Evolutionary conservation across 2,329 filamentous ascomycete genomes (phyloP), one percentile per base, ranked within the genome.

Genomic region (Cladobotryum protrusum): DNA sequence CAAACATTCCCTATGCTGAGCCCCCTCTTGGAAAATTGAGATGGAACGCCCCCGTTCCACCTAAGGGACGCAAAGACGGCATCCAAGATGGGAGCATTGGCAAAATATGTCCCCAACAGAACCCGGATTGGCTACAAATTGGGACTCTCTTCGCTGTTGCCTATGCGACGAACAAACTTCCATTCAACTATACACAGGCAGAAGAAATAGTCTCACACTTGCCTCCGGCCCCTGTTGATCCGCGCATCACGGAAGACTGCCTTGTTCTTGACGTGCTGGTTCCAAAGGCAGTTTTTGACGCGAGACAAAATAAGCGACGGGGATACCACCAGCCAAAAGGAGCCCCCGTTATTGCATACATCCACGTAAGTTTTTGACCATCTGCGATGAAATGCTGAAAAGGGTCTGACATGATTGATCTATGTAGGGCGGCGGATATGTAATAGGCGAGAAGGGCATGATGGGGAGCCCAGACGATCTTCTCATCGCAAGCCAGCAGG

Each of bases 251-350:
- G 3, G 49, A 51, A 35, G 49, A 51, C 7, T 51, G 49, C 29
- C 49, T 51, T n/a, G 40, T 51, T 5, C 45, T 51, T 1, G 49
- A 51, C 12, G 49, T 51, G 17, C 19, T 48, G 29, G 49, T 51
- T 8, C 49, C 45, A 7, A 24, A 51, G 15, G 20, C 35, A 3
- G 40, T 51, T 4, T 48, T 51, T 13, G n/a, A 51, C 7, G 24
- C 34, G 7, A 36, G 29, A 37, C 3, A 33, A 33, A 34, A 20
- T 13, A 5, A 14, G 5, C 11, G 42, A 33, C 40, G 24, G 24
- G 24, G 24, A 29, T 29, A 29, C 11, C 24, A 2, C 24, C 24
- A 6, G 6, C 24, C 24, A 29, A 51, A 48, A 18, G 39, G 49
- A 20, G 49, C 45, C 2, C 49, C 49, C 2, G 49, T 51, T 12